Percentiles rank a stretch among this genome's conserved stretches.
phyloP scores from a whole-genome alignment of 306 rosid species.

The Trichosanthes truncata region DNA sequence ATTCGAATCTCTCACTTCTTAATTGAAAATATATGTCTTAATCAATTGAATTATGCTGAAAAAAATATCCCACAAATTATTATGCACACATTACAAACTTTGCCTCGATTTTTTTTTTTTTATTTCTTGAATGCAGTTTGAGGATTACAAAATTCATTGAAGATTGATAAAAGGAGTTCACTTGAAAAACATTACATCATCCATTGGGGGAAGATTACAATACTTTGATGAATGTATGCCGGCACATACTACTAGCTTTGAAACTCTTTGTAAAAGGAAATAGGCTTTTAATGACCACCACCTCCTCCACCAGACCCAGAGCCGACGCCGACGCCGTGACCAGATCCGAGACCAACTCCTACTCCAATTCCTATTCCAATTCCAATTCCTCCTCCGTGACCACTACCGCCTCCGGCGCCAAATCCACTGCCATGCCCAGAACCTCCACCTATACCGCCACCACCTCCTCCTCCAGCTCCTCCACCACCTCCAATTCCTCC shows the following conservation, averaged over 20 bases:
- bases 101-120: too few species aligned
- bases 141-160: background rate
- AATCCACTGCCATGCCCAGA: constrained; percentile 7
- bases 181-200: background rate
- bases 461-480: constrained; percentile 29
- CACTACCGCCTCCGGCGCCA: constrained; percentile 23
- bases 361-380: constrained; percentile 44
- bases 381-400: constrained; percentile 26
- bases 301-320: constrained; percentile 34
- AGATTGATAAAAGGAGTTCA: background rate
- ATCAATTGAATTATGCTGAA: too few species aligned
- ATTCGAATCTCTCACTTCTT: too few species aligned
- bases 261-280: background rate
- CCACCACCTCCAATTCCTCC: constrained; percentile 37
- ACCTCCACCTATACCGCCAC: constrained; percentile 12
- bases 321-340: constrained; percentile 23
- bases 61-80: too few species aligned
- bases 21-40: too few species aligned
- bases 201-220: background rate
- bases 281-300: constrained; percentile 18
- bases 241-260: background rate
- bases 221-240: background rate
- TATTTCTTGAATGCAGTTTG: background rate
- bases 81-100: too few species aligned
- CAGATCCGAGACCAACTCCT: constrained; percentile 25